Base-by-base conservation (phyloP, 2,329 filamentous ascomycete species). In the Grosmannia clavigera region DNA sequence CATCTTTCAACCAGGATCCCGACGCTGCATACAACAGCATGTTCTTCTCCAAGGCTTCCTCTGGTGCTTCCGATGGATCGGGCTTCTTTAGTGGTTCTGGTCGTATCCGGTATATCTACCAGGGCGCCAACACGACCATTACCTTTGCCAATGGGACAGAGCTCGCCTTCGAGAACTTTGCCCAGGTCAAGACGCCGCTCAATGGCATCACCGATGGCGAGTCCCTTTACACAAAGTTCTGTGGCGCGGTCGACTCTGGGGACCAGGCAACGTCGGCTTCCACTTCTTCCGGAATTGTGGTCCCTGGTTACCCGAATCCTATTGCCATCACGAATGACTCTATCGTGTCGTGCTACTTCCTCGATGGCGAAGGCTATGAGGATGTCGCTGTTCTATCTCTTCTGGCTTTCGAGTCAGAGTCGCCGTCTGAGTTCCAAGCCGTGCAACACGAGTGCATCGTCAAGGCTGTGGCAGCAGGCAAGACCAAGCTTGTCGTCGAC, bases 401-500 rank as follows among this genome's bases (percentile, higher is more conserved):
- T 27, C 38, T 67, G 61, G 40, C 70, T 57, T 70, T 70, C 50
- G 62, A 62, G 57, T 62, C 65, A 33, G 62, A 65, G 7, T 66
- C 63, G 53, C 61, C 67, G 0, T 55, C 64, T 43, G 64, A 66
- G 59, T 76, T 75, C 61, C 70, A 76, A 54, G 62, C 67, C 5
- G 69, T 72, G 0, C 65, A 66, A 48, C 65, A 66, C 43, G 65
- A 71, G 29, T 73, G 74, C 60, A 70, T 75, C 55, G 67, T 70
- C 52, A 60, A 69, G n/a, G 71, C 71, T 11, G 63, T 69, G 0
- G 72, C 73, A 11, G 75, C 74, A 1, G 78, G 78, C 60, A 84
- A 83, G 71, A 82, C 76, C 54, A 82, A 81, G 68, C 75, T 86
- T 0, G 77, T 86, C 12, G 72, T 86, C 35, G 82, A 85, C 64